Conservation (phyloP, 495 filamentous ascomycete genomes). For the Penicillium goetzii region DNA sequence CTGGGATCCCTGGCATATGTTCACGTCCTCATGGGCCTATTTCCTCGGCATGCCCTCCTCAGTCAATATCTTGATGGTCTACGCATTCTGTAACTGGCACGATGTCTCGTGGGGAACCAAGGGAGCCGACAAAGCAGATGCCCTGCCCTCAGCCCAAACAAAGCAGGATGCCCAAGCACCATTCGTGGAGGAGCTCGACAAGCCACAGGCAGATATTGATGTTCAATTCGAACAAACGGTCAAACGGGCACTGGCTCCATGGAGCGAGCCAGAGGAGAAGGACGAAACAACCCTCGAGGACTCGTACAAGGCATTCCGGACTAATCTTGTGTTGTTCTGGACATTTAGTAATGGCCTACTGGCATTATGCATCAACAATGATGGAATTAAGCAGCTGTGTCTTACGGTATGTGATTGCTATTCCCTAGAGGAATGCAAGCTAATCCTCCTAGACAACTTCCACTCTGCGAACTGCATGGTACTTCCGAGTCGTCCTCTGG, state of each 20-base stretch:
- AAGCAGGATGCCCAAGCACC: constrained; percentile 67
- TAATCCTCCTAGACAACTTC: constrained; percentile 36
- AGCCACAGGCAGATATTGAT: constrained; percentile 93
- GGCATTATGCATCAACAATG: constrained; percentile 78
- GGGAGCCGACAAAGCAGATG: constrained; percentile 10
- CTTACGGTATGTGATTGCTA: constrained; percentile 65
- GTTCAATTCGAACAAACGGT: constrained; percentile 88
- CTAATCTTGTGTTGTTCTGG: constrained; percentile 79
- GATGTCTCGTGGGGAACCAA: constrained; percentile 13
- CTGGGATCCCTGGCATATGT: constrained; percentile 12
- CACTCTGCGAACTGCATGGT: constrained; percentile 66
- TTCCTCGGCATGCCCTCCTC: constrained; percentile 9
- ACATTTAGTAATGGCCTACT: constrained; percentile 84
- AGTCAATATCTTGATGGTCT: constrained; percentile 12
- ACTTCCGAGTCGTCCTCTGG: constrained; percentile 82
- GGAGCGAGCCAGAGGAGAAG: constrained; percentile 61
- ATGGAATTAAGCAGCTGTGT: constrained; percentile 71
- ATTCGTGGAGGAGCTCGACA: constrained; percentile 89
- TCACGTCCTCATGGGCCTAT: constrained; percentile 10
- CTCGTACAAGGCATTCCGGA: constrained; percentile 93
- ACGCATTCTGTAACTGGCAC: constrained; percentile 95
- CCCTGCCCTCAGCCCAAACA: constrained; percentile 3
- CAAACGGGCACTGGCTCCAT: constrained; percentile 78
- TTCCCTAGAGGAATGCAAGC: background rate
- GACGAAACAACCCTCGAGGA: constrained; percentile 76